Evolutionary conservation across 768 basidiomycete species (phyloP), one percentile per base, ranked within the genome.

Genomic region (Amanita polypyramis): DNA sequence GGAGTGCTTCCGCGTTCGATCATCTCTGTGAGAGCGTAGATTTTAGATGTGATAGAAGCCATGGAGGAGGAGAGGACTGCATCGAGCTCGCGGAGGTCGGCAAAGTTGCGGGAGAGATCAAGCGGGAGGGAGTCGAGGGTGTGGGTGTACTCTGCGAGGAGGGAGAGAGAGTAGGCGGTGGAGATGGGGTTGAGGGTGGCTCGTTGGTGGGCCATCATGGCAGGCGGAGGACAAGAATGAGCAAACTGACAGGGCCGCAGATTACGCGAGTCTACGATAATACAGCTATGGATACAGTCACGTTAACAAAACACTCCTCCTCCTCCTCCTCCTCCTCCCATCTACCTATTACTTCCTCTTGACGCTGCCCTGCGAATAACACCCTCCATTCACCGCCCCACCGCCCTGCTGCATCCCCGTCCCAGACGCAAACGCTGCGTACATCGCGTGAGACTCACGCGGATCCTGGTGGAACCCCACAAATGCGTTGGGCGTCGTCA

Each of bases 51-150:
- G 60, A 99, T 85, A 55, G 77, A 72, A 54, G 79, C 63, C 65
- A 95, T 85, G 52, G 90, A 90, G 37, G 86, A 73, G 55, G 92
- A 93, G 56, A 99, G 78, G 51, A 99, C 96, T 49, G 95, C 96
- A 65, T 98, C 96, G 67, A 99, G 87, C 68, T 99, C 96, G 54
- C 93, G 88, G 46, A 99, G 80, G 74, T 99, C 96, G 9, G 86
- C 89, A 64, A 96, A 89, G 65, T 82, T 84, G 64, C 90, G 82
- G 10, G 95, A 95, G 65, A 99, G 82, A 66, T 96, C 92, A 53
- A 87, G 75, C 50, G 95, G 95, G 48, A 98, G 79, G 17, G 92
- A 77, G 69, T 96, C 94, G 63, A 98, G 84, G 21, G 85, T 82
- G 65, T 98, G 92, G 12, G 82, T 82, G 70, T 90, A 92, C 63